Conservation (phyloP, 2,329 filamentous ascomycete species). For the Clarireedia hainanense region DNA sequence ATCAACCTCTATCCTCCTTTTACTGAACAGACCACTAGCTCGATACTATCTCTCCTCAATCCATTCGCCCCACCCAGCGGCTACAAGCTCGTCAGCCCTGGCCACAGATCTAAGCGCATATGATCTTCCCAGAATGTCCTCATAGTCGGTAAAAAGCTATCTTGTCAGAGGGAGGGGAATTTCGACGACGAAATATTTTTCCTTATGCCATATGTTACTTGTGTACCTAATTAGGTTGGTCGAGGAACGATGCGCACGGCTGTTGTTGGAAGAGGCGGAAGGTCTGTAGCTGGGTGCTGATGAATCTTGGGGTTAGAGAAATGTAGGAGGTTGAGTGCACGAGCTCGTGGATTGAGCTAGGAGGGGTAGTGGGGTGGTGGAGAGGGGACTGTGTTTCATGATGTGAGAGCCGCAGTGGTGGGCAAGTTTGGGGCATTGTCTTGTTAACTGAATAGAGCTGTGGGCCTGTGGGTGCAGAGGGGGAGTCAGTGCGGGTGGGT, state of each 20-base stretch:
- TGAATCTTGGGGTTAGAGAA: constrained; percentile 23
- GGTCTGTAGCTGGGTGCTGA: constrained; percentile 33
- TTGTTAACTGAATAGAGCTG: constrained; percentile 31
- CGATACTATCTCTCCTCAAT: constrained; percentile 33
- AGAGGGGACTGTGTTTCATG: constrained; percentile 38
- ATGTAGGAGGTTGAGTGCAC: too few species aligned
- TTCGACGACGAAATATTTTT: constrained; percentile 35
- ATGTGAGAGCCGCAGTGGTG: constrained; percentile 41
- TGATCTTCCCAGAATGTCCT: constrained; percentile 38
- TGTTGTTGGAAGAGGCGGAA: constrained; percentile 40
- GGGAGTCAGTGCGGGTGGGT: constrained; percentile 36
- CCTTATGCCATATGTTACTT: constrained; percentile 37
- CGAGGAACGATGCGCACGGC: constrained; percentile 37
- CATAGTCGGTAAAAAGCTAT: constrained; percentile 33
- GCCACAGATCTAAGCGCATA: constrained; percentile 36
- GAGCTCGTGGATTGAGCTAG: too few species aligned
- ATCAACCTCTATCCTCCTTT: not conserved
- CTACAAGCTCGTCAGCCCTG: constrained; percentile 34
- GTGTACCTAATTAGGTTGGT: constrained; percentile 39
- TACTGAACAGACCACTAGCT: constrained; percentile 24
- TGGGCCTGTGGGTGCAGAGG: constrained; percentile 37
- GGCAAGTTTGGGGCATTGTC: constrained; percentile 39
- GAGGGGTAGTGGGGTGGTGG: constrained; percentile 25
- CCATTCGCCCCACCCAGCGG: constrained; percentile 34
- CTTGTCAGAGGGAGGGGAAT: constrained; percentile 34